phyloP scores from a whole-genome alignment of 495 filamentous ascomycete genomes.

The Neurospora tetrasperma region DNA sequence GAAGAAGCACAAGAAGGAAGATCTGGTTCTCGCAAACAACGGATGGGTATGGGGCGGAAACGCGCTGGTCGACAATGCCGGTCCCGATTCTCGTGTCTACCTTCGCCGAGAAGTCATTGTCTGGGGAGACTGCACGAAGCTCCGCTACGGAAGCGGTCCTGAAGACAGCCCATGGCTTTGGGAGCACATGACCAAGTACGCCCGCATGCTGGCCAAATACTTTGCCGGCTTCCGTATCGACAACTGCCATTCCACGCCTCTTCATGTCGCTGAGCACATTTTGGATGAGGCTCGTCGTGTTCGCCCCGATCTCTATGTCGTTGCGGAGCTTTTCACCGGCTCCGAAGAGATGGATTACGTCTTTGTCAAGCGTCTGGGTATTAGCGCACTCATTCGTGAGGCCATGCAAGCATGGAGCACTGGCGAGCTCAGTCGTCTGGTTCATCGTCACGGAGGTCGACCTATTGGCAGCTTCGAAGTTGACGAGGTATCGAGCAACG shows the following conservation, averaged over 20 bases:
- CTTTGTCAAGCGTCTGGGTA: conserved; percentile 83
- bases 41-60: conserved; percentile 99
- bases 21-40: conserved; percentile 84
- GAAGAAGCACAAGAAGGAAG: conserved; percentile 61
- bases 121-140: conserved; percentile 97
- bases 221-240: conserved; percentile 95
- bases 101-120: conserved; percentile 90
- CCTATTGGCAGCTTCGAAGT: conserved; percentile 95
- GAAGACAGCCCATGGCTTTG: conserved; percentile 89
- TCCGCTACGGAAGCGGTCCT: conserved; percentile 74
- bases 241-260: conserved; percentile 94
- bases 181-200: conserved; percentile 92
- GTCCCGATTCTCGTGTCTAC: conserved; percentile 78
- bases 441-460: conserved; percentile 88
- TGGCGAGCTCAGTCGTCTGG: conserved; percentile 76
- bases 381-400: conserved; percentile 86
- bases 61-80: conserved; percentile 87
- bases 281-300: conserved; percentile 85
- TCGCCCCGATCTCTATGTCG: conserved; percentile 79
- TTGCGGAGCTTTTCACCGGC: conserved; percentile 93
- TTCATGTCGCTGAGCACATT: conserved; percentile 87
- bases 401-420: conserved; percentile 99
- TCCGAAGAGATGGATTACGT: conserved; percentile 92
- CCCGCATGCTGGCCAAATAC: conserved; percentile 85
- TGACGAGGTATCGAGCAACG: conserved; percentile 44